These are phyloP conservation scores for Phytophthora kernoviae DNA, from an alignment of 352 stramenopile genomes.

Conservation along the genomic window DNA sequence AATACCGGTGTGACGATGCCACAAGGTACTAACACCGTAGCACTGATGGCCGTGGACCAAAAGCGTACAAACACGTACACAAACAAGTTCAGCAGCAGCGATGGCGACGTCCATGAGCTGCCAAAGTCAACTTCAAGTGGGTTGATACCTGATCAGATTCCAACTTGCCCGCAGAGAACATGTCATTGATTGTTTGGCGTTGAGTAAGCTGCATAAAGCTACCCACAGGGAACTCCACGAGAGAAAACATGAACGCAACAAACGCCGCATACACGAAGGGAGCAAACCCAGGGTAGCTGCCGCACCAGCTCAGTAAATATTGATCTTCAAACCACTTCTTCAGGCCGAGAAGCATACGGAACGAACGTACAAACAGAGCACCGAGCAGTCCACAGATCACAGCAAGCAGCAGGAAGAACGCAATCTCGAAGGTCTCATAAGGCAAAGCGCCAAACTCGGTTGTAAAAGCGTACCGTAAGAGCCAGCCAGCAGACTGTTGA, in stretches of 20 bases:
- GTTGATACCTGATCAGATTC: constrained; percentile 36
- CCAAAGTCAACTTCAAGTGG: constrained; percentile 46
- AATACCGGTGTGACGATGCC: constrained; percentile 94
- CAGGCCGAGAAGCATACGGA: constrained; percentile 51
- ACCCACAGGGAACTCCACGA: constrained; percentile 75
- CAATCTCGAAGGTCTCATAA: constrained; percentile 78
- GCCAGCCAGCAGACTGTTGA: constrained; percentile 65
- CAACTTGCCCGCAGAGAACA: constrained; percentile 79
- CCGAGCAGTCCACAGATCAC: constrained; percentile 85
- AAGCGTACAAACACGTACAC: constrained; percentile 78
- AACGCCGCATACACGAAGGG: constrained; percentile 75
- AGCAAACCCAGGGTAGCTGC: constrained; percentile 28
- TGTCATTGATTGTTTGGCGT: constrained; percentile 84
- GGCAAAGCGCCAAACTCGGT: constrained; percentile 75
- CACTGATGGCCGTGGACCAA: constrained; percentile 74
- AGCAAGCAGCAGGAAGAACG: constrained; percentile 80
- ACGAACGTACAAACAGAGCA: constrained; percentile 76
- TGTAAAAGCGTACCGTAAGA: constrained; percentile 81
- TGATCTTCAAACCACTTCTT: constrained; percentile 48
- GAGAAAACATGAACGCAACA: constrained; percentile 68
- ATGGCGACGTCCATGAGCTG: constrained; percentile 64
- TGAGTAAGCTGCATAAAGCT: constrained; percentile 84
- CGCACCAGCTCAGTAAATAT: constrained; percentile 23
- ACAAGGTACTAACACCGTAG: constrained; percentile 87
- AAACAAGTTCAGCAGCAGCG: constrained; percentile 68